Evolutionary conservation across 805 yeast species (phyloP), one percentile per base, ranked within the genome.

Genomic region (Lipomyces japonicus): DNA sequence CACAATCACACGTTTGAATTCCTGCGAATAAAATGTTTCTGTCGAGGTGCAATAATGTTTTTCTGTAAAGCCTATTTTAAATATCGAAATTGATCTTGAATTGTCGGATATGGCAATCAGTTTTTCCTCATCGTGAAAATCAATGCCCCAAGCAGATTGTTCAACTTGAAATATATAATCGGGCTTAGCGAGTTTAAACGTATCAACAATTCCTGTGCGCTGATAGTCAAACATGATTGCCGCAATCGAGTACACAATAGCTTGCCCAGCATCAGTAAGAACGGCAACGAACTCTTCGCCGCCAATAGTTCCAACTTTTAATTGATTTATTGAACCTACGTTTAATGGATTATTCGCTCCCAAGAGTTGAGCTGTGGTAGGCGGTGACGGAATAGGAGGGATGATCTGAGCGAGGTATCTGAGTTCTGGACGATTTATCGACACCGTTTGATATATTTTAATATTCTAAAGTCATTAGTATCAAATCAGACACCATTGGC

Each of bases 71-170:
- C 57, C 57, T 4, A 53, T 46, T 34, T 42, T 37, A 39, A 53
- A 53, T 6, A 53, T 25, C 6, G 57, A 50, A 12, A 53, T 51
- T 10, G 51, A 32, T 18, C 55, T 42, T 16, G 46, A 34, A 35
- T 53, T 53, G 35, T 53, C 57, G 3, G 57, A 53, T 3, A 50
- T 32, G 12, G 40, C 57, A 22, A 53, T 28, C 14, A 53, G 31
- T n/a, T 46, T 37, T 31, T 46, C 49, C 4, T 41, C 39, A 24
- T 53, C 57, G 21, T 51, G 35, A n/a, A 53, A 31, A 19, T 41
- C 57, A 5, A 50, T 42, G 9, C 57, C 57, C 57, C 57, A 53
- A 0, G 57, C 57, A 7, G 57, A 53, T 38, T 43, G 42, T 16
- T 41, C 51, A 7, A 53, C 51, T 31, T 53, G 56, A 6, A 53